A percentile compares a stretch with the other conserved stretches of the same genome.
Conservation (phyloP, 768 basidiomycete genomes). For the Pulveroboletus ravenelii region DNA sequence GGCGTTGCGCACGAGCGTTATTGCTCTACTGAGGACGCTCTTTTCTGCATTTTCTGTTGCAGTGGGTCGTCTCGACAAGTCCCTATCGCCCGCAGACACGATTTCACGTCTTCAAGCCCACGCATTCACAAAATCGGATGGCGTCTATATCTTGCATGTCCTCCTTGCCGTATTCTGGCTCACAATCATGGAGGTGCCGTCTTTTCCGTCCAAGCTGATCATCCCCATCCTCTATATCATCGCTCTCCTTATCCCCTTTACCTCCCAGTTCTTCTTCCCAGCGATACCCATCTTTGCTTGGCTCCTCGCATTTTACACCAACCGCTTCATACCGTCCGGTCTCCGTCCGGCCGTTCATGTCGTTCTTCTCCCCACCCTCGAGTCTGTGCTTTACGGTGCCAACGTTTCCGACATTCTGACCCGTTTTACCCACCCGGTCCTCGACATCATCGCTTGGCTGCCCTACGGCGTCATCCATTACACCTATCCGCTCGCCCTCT, state of each 20-base stretch:
- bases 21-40: conserved; percentile 13
- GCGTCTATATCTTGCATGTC: conserved; percentile 61
- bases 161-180: conserved; percentile 67
- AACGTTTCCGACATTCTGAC: conserved; percentile 98
- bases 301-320: conserved; percentile 82
- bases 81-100: conserved; percentile 65
- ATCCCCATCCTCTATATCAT: conserved; percentile 69
- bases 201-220: conserved; percentile 67
- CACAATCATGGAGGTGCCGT: conserved; percentile 61
- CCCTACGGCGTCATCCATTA: conserved; percentile 97
- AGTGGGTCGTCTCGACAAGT: conserved; percentile 68
- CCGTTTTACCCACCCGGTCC: conserved; percentile 84
- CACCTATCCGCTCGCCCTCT: conserved; percentile 79
- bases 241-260: conserved; percentile 76
- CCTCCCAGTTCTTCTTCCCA: conserved; percentile 86
- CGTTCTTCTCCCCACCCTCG: conserved; percentile 88
- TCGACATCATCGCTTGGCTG: conserved; percentile 93
- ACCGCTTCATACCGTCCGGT: conserved; percentile 73
- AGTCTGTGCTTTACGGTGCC: conserved; percentile 92
- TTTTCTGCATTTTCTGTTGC: conserved; percentile 53
- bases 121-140: conserved; percentile 52
- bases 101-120: conserved; percentile 54
- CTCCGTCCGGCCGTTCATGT: conserved; percentile 86
- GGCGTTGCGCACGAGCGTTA: conserved; percentile 2
- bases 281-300: conserved; percentile 84